Base-by-base conservation (phyloP, 1,284 basidiomycete species). In the Trametes pubescens region DNA sequence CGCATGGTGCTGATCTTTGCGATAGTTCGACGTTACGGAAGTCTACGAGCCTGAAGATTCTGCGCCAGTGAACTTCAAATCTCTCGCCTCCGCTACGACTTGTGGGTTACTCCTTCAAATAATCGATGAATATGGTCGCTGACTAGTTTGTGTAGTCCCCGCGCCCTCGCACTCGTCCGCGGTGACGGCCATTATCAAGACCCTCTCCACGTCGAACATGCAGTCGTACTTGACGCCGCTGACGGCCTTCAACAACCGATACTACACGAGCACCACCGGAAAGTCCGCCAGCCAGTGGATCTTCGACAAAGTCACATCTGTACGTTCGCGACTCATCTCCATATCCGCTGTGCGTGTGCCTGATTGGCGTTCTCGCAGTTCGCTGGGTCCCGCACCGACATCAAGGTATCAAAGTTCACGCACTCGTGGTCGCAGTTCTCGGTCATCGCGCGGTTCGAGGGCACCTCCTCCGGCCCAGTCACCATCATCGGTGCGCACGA, bases 371-470 rank as follows among this genome's bases (percentile, higher is more conserved):
- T 38, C 37, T 38, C 18, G 21, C 58, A 81, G 81, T 76, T 84
- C 67, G 76, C 77, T 14, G 69, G 69, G 29, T 67, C 72, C 54
- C 77, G 81, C 51, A 71, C 77, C 32, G 81, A 81, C 62, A 81
- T 88, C 65, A 81, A 78, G 7, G 82, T 88, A 54, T 73, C 78
- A 32, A 80, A 84, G 64, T 91, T 88, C 75, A 72, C 79, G 46
- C 90, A 92, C 72, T 76, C 82, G 22, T 93, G 87, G 85, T 82
- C 80, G 2, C 89, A 92, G 75, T 85, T 85, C 72, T 86, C 85
- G 11, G 84, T 90, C 72, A 84, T 91, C 65, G 85, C 79, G n/a
- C 81, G 81, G 61, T 82, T 89, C 69, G 75, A 76, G 34, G 81
- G 79, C 26, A 67, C 69, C 26, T 71, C 77, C 55, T 78, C 75